phyloP scores from a whole-genome alignment of 2,329 filamentous ascomycete genomes.

The Clarireedia hainanense region DNA sequence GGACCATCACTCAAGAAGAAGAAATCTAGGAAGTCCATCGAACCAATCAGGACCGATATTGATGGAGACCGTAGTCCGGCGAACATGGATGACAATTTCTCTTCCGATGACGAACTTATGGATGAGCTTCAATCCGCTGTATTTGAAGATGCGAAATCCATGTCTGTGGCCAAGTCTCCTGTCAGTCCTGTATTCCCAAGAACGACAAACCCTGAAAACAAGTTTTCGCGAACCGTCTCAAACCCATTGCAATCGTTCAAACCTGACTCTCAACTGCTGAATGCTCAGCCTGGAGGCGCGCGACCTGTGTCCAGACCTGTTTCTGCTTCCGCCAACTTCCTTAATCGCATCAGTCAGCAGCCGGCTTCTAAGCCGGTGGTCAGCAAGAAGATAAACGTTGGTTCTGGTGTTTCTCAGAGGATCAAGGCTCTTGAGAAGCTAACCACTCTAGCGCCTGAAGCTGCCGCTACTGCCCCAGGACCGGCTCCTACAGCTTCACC shows the following conservation, averaged over 20 bases:
- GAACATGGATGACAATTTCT: slow-evolving; percentile 40
- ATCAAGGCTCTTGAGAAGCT: slow-evolving; percentile 90
- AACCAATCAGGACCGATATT: slow-evolving; percentile 49
- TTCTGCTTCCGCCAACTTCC: slow-evolving; percentile 47
- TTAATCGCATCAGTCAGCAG: slow-evolving; percentile 48
- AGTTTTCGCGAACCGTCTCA: slow-evolving; percentile 29
- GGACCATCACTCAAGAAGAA: slow-evolving; percentile 10
- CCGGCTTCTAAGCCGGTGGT: slow-evolving; percentile 40
- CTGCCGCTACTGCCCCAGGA: slow-evolving; percentile 12
- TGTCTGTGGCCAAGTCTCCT: slow-evolving; percentile 77
- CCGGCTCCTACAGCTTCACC: slow-evolving; percentile 37
- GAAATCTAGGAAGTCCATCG: slow-evolving; percentile 26
- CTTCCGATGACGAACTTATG: slow-evolving; percentile 74
- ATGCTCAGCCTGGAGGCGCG: slow-evolving; percentile 31
- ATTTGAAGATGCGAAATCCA: slow-evolving; percentile 73
- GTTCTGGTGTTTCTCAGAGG: slow-evolving; percentile 84
- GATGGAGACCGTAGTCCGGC: slow-evolving; percentile 28
- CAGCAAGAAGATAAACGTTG: slow-evolving; percentile 69
- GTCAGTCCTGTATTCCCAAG: slow-evolving; percentile 53
- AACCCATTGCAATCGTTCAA: slow-evolving; percentile 29
- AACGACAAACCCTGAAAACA: slow-evolving; percentile 20
- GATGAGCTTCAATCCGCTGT: slow-evolving; percentile 79
- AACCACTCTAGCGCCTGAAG: slow-evolving; percentile 40
- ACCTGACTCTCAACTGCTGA: slow-evolving; percentile 32
- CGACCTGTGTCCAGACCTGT: slow-evolving; percentile 24